Base-by-base conservation (phyloP, 345 rosid genomes). In the Jatropha curcas region DNA sequence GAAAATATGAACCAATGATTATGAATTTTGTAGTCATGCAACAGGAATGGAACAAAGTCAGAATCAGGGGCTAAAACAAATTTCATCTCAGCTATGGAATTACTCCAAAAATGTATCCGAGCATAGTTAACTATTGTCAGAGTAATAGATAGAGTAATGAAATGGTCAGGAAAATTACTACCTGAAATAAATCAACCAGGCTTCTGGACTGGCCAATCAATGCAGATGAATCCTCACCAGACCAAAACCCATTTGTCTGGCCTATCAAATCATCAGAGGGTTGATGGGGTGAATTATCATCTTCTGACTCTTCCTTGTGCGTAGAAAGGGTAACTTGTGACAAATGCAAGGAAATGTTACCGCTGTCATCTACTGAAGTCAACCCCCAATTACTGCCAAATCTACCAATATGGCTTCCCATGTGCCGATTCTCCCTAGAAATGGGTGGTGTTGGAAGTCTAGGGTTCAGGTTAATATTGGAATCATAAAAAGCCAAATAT, bases 261-360 rank as follows among this genome's bases (percentile, higher is more conserved):
- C 62, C 80, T 10, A 66, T 62, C 61, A 65, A 63, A 60, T 31
- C 75, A 71, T 66, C 73, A 28, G 60, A 70, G 66, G 81, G 65
- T 27, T 65, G 74, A 58, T 75, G 77, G 31, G 71, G 82, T 14
- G 86, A 79, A 76, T 31, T 39, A 48, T 84, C 86, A 77, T 85
- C 85, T 82, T 87, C 87, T 25, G 79, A 67, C 76, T 83, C 89
- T 84, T 87, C 89, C 79, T 84, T 85, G 66, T 87, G 91, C 1
- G 85, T 85, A 71, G 91, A 72, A 85, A 87, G 91, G 60, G 81
- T 14, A 51, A 19, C 77, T 71, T 76, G 84, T n/a, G 83, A 60
- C 71, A 79, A 56, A 75, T 65, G 83, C 63, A 76, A 74, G 70
- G 81, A 75, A 59, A 45, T 59, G 14, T 68, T 77, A 66, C 60